These are phyloP conservation scores for Metschnikowia baotianmanensis DNA, from an alignment of 805 yeast species.

Conservation along the genomic window DNA sequence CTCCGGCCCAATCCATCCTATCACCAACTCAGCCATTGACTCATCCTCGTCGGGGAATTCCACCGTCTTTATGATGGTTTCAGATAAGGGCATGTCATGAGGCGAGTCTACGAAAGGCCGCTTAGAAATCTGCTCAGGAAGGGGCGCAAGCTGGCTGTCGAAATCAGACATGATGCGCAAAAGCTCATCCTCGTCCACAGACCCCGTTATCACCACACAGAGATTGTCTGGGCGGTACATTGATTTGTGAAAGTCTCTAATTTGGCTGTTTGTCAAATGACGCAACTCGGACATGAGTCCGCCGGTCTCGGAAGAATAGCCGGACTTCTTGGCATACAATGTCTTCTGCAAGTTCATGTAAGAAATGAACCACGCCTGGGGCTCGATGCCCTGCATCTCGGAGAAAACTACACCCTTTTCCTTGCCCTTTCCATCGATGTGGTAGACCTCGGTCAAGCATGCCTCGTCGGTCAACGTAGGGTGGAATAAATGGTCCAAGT, in stretches of 20 bases:
- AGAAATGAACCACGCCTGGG: constrained; percentile 67
- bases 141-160: constrained; percentile 53
- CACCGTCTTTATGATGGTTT: constrained; percentile 47
- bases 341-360: constrained; percentile 58
- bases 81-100: constrained; percentile 41
- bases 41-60: constrained; percentile 91
- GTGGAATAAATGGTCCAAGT: constrained; percentile 78
- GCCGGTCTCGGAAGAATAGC: constrained; percentile 92
- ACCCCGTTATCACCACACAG: constrained; percentile 81
- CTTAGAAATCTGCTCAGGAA: constrained; percentile 28
- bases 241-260: constrained; percentile 67
- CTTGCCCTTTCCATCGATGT: constrained; percentile 83
- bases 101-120: constrained; percentile 82
- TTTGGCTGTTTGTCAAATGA: constrained; percentile 66
- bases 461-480: constrained; percentile 91
- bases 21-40: constrained; percentile 67
- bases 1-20: constrained; percentile 83
- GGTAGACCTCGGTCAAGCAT: constrained; percentile 91
- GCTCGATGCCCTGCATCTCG: constrained; percentile 94
- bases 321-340: constrained; percentile 58
- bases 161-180: constrained; percentile 56
- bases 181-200: constrained; percentile 74
- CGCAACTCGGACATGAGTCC: constrained; percentile 81
- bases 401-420: constrained; percentile 97
- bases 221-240: constrained; percentile 82